phyloP scores from a whole-genome alignment of 2,329 filamentous ascomycete genomes.

The Cordyceps cateniannulata region DNA sequence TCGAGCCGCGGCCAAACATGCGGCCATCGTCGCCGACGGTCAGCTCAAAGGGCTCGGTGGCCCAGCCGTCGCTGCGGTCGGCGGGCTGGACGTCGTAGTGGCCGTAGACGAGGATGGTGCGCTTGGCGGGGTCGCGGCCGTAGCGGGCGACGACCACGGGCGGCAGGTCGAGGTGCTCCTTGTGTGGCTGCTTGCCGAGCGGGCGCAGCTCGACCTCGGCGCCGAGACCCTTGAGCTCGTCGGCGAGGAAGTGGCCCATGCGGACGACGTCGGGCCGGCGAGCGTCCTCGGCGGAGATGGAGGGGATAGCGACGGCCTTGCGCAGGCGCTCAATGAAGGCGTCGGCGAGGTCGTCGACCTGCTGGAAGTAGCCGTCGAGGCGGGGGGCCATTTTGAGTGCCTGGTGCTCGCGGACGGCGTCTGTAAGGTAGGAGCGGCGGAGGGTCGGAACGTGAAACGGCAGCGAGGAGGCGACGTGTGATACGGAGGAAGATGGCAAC shows the following conservation, averaged over 20 bases:
- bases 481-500: background rate
- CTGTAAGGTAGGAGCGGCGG: conserved; percentile 43
- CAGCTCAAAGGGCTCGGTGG: conserved; percentile 87
- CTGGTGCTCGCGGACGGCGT: conserved; percentile 50
- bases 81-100: conserved; percentile 99
- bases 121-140: conserved; percentile 85
- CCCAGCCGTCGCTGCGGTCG: conserved; percentile 88
- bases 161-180: conserved; percentile 83
- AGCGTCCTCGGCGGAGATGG: conserved; percentile 85
- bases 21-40: conserved; percentile 82
- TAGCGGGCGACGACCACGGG: conserved; percentile 90
- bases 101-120: conserved; percentile 92
- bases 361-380: conserved; percentile 86
- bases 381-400: conserved; percentile 78
- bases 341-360: conserved; percentile 74
- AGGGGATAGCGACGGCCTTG: conserved; percentile 92
- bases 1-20: conserved; percentile 94
- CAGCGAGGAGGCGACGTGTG: background rate
- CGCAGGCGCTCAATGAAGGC: conserved; percentile 85
- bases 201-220: conserved; percentile 81
- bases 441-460: background rate
- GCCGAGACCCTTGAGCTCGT: conserved; percentile 75
- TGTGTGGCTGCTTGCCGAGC: conserved; percentile 86
- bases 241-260: conserved; percentile 89
- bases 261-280: conserved; percentile 86